Evolutionary conservation across 1,284 basidiomycete species (phyloP), one percentile per base, ranked within the genome.

Genomic region (Fomitopsis palustris): DNA sequence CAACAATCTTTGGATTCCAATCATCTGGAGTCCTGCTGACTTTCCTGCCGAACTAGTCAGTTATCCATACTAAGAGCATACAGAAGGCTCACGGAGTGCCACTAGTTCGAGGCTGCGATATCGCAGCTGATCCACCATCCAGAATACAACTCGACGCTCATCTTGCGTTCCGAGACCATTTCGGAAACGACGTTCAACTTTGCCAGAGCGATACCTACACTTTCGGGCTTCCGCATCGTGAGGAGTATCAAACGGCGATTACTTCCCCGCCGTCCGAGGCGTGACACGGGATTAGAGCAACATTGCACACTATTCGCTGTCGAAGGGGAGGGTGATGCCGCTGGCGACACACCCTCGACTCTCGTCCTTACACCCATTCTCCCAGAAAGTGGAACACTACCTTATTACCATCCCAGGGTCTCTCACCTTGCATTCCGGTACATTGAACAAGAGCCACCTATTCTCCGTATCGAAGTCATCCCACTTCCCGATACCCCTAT

Each of bases 131-230:
- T 93, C 3, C 80, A 87, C 53, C 90, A 93, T 66, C 92, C 91
- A 9, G 91, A 93, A 67, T 90, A 91, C 71, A 93, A 92, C 68
- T 91, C 89, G 0, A 90, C 90, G 0, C 80, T 93, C 33, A 93
- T 94, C 56, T 73, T 94, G 16, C 84, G 92, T 1, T 88, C 91
- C 0, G 88, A 93, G 49, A 78, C 80, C 0, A 38, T 92, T 9
- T 67, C 72, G 4, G 82, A 90, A 55, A 71, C 73, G 3, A 69
- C 68, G 8, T 61, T 70, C 1, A 67, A 75, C 4, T 77, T 72
- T 37, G 77, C 80, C 0, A 19, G 60, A 0, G 47, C 62, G 0
- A 61, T 79, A 1, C 85, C 84, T 0, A 38, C 51, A 0, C 62
- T 87, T n/a, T 62, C 75, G 12, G 80, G 74, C 0, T 69, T 78